Percentiles rank a stretch among this genome's conserved stretches.
These are phyloP conservation scores for Colletotrichum lindemuthianum DNA, from an alignment of 2,329 filamentous ascomycete species.

Conservation along the genomic window DNA sequence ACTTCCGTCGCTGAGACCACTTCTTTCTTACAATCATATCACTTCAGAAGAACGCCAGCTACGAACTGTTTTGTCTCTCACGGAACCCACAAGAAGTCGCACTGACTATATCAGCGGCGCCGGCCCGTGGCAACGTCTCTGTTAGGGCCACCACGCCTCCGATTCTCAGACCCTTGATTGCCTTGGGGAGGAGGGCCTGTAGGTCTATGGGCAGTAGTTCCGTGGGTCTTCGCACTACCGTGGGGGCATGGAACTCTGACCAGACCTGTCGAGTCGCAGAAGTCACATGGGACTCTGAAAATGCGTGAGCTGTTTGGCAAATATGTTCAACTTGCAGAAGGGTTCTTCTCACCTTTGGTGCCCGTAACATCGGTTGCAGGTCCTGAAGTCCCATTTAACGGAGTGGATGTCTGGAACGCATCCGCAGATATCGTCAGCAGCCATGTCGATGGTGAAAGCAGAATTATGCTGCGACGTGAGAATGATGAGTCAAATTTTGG, in stretches of 20 bases:
- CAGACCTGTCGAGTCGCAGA: conserved; percentile 24
- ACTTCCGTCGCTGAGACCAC: no score
- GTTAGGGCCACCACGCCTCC: conserved; percentile 6
- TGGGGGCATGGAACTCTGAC: conserved; percentile 33
- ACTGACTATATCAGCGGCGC: not conserved
- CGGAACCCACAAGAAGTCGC: not conserved
- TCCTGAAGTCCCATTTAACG: conserved; percentile 31
- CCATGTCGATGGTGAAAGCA: conserved; percentile 1
- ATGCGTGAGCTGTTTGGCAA: conserved; percentile 1
- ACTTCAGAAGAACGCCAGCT: no score
- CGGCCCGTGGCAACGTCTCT: conserved; percentile 21
- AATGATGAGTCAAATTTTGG: no score
- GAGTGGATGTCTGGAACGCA: conserved; percentile 35
- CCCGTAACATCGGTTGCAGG: conserved; percentile 27
- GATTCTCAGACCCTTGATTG: conserved; percentile 14
- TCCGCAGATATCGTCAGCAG: conserved; percentile 36
- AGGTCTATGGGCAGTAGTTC: conserved; percentile 1
- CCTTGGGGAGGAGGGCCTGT: conserved; percentile 8
- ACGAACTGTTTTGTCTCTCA: not conserved
- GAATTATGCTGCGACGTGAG: not conserved
- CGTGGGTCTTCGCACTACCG: conserved; percentile 7
- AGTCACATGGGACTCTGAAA: conserved; percentile 16
- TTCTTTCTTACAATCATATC: no score
- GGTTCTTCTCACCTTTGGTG: conserved; percentile 13
- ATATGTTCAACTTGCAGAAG: not conserved